Evolutionary conservation across 2,329 filamentous ascomycete genomes (phyloP), one percentile per base, ranked within the genome.

Genomic region (Zarea fungicola): DNA sequence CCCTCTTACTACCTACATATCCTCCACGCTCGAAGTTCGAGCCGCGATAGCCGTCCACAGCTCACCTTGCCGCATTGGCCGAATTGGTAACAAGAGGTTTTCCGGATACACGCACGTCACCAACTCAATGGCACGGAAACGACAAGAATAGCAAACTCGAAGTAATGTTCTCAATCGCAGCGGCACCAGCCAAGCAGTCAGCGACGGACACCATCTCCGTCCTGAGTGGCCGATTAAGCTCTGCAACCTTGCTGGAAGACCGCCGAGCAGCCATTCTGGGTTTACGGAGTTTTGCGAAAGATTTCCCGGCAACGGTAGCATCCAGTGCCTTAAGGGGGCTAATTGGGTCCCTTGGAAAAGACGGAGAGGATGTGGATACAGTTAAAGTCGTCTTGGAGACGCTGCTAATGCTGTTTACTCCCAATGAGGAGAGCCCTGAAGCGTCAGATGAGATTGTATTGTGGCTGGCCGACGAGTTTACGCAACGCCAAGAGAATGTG

Each of bases 401-500:
- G 37, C 73, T 99, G 60, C 75, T 97, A 64, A 92, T 95, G 84
- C 83, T 99, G 34, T 97, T 97, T 66, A 83, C 69, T 54, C 81
- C 82, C 34, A 84, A 84, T 57, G 74, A 78, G 58, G 73, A 75
- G 62, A 95, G 89, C 75, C 80, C 89, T 26, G 92, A 97, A 76
- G 89, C 92, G 47, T 96, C 92, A 13, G 92, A 97, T 56, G 93
- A 99, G 68, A 95, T 99, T 59, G 87, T 87, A 16, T 74, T 97
- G 23, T 99, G 93, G 90, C 77, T 99, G 51, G 93, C 93, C 47
- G 93, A 99, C 69, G 92, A 97, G 67, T 99, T 99, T 65, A 96
- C 93, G 28, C 91, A 96, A 75, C 84, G 89, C 54, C 91, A 96
- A 80, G 92, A 97, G 70, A 97, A 99, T 66, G 92, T 96, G 53